Conservation (phyloP, 2,329 filamentous ascomycete species). For the Ascochyta rabiei region DNA sequence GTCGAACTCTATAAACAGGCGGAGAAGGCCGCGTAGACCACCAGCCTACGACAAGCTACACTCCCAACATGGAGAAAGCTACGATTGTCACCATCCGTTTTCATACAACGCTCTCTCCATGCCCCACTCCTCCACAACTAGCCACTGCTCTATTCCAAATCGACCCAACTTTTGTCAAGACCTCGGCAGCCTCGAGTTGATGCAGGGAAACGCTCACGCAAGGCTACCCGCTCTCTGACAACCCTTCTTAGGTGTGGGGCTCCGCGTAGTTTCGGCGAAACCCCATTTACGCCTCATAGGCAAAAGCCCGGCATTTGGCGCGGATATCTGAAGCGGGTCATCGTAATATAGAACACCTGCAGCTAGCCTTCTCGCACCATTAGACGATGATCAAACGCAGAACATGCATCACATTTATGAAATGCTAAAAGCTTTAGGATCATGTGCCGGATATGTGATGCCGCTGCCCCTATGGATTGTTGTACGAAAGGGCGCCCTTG, state of each 20-base stretch:
- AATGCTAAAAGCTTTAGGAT: neutral
- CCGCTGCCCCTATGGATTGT: neutral
- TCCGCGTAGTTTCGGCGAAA: neutral
- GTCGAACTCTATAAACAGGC: conserved; percentile 1
- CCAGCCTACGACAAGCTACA: neutral
- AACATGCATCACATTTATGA: neutral
- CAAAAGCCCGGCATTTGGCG: neutral
- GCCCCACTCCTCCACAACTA: neutral
- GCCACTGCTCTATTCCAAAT: neutral
- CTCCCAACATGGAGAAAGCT: neutral
- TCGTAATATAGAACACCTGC: neutral
- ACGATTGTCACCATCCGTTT: neutral
- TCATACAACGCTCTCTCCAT: neutral
- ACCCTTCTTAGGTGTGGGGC: neutral
- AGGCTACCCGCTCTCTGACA: neutral
- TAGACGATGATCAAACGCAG: neutral
- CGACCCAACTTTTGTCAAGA: neutral
- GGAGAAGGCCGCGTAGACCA: neutral
- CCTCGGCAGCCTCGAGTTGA: neutral
- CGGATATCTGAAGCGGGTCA: neutral
- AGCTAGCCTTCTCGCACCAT: neutral
- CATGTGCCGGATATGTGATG: neutral
- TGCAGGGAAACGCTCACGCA: neutral
- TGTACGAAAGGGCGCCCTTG: neutral
- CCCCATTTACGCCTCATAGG: conserved; percentile 1